phyloP scores from a whole-genome alignment of 129 eudicot species.

The Centrapalus pauciflorus region DNA sequence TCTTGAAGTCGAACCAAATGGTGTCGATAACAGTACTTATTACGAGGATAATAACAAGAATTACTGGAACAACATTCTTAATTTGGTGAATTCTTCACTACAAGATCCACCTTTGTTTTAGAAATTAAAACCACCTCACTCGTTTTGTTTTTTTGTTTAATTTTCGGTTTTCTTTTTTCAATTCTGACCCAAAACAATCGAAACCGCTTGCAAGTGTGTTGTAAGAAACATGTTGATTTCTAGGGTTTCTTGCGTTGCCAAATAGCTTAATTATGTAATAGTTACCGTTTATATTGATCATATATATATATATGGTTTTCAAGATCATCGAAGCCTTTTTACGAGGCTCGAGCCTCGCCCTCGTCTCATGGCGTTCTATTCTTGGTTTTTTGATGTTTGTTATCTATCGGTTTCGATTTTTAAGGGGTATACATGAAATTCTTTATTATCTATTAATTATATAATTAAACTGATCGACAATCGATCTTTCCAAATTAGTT shows the following conservation, averaged over 20 bases:
- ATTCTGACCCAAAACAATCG: constrained; percentile 21
- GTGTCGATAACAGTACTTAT: constrained; percentile 8
- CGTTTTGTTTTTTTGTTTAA: neutral
- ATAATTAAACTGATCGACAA: neutral
- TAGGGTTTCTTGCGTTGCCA: constrained; percentile 6
- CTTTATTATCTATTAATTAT: neutral
- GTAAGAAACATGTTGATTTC: constrained; percentile 15
- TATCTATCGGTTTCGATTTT: neutral
- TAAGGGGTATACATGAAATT: neutral
- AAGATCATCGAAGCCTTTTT: neutral
- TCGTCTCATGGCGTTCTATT: too few species aligned
- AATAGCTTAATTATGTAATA: constrained; percentile 24
- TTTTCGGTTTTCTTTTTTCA: too few species aligned
- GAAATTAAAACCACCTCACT: neutral
- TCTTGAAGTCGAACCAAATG: constrained; percentile 15
- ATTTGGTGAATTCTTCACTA: constrained; percentile 60
- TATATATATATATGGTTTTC: neutral
- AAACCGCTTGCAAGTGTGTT: constrained; percentile 23
- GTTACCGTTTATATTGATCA: neutral
- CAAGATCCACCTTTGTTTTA: constrained; percentile 54
- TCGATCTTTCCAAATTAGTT: neutral
- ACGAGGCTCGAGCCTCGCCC: neutral
- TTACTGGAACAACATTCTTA: constrained; percentile 62
- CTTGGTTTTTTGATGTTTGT: too few species aligned
- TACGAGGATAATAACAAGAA: constrained; percentile 70